These are phyloP conservation scores for Penicillium sp. DNA, from an alignment of 2,329 filamentous ascomycete genomes.

Conservation along the genomic window DNA sequence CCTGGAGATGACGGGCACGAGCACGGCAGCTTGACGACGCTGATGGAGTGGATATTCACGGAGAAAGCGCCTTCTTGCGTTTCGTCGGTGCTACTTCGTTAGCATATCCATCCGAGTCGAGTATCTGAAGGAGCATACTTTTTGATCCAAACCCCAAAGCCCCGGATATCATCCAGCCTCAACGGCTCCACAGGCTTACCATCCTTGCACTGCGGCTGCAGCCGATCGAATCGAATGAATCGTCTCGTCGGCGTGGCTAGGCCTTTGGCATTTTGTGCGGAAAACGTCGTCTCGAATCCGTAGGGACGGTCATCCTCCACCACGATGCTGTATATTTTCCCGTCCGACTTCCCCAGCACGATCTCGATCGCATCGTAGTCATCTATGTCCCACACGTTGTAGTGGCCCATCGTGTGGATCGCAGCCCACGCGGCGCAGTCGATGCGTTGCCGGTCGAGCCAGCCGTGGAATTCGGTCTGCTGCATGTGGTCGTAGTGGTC, in stretches of 20 bases:
- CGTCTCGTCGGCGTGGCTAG: neutral
- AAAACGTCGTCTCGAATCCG: conserved; percentile 9
- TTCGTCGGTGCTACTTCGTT: neutral
- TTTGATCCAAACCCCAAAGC: conserved; percentile 6
- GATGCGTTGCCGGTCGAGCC: conserved; percentile 10
- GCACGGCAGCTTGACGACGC: conserved; percentile 10
- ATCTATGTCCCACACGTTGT: conserved; percentile 1
- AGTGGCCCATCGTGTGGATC: neutral
- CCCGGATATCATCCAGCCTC: neutral
- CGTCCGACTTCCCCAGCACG: conserved; percentile 4
- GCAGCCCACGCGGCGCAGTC: neutral
- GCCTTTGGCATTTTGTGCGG: neutral
- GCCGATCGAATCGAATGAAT: neutral
- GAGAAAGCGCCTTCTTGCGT: conserved; percentile 12
- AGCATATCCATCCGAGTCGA: neutral
- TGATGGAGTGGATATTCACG: conserved; percentile 8
- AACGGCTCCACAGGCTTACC: neutral
- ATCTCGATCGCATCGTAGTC: conserved; percentile 14
- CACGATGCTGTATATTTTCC: conserved; percentile 10
- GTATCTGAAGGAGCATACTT: neutral
- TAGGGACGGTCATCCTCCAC: conserved; percentile 1
- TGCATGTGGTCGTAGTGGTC: neutral
- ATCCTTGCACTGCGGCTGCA: neutral
- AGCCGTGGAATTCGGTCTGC: conserved; percentile 12
- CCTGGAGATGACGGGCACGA: neutral